phyloP scores from a whole-genome alignment of 768 basidiomycete species.

The Kwoniella mangroviensis region DNA sequence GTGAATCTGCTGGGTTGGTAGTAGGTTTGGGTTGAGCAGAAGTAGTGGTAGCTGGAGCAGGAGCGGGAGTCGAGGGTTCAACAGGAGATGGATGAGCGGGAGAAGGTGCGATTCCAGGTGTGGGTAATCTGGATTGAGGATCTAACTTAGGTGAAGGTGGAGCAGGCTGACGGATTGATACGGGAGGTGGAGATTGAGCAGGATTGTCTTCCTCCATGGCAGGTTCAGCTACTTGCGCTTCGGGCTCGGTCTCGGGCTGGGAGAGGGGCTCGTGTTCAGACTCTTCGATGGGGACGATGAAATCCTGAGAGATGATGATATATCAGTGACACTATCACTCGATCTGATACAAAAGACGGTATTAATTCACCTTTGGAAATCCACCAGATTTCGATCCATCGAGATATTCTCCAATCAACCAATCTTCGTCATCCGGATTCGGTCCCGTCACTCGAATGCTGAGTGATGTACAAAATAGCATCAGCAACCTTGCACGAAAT shows the following conservation, averaged over 20 bases:
- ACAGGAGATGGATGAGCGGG: conserved; percentile 8
- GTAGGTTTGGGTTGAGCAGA: conserved; percentile 12
- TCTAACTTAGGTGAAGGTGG: conserved; percentile 24
- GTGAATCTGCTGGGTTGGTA: conserved; percentile 8
- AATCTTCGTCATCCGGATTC: conserved; percentile 55
- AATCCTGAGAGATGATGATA: conserved; percentile 41
- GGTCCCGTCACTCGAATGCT: conserved; percentile 56
- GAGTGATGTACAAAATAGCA: neutral
- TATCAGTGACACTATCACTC: no score
- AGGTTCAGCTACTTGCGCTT: neutral
- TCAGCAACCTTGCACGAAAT: neutral
- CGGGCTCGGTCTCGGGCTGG: no score
- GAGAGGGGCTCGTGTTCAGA: conserved; percentile 12
- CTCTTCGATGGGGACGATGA: conserved; percentile 45
- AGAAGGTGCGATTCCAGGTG: conserved; percentile 16
- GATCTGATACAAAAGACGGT: no score
- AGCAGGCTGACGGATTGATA: conserved; percentile 4
- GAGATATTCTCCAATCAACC: conserved; percentile 54
- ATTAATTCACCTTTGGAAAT: conserved; percentile 52
- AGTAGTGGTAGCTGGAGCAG: conserved; percentile 18
- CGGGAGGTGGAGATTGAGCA: conserved; percentile 8
- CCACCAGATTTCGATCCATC: conserved; percentile 54
- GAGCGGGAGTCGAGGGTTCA: conserved; percentile 18
- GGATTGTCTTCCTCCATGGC: neutral
- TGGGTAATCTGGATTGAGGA: conserved; percentile 15